Conservation (phyloP, 225 moss, liverwort and hornwort species). For the Sphagnum contortum region DNA sequence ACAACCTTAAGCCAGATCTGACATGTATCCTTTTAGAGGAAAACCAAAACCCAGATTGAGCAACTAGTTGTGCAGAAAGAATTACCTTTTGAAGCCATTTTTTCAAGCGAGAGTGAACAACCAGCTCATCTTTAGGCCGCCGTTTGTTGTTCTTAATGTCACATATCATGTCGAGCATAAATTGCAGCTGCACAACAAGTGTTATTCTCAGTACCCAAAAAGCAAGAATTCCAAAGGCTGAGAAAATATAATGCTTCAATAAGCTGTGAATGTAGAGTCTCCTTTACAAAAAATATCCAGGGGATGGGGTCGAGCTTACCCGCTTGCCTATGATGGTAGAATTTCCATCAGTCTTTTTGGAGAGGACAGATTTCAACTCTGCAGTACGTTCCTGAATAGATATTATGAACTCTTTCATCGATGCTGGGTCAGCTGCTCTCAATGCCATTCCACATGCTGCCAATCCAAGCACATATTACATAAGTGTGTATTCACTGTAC, state of each 20-base stretch:
- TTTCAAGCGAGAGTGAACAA: constrained; percentile 65
- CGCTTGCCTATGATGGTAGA: constrained; percentile 75
- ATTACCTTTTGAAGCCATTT: constrained; percentile 94
- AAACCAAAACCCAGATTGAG: no score
- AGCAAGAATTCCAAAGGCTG: background rate
- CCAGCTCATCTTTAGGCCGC: constrained; percentile 65
- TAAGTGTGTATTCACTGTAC: no score
- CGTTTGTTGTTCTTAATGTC: constrained; percentile 98
- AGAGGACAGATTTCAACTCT: constrained; percentile 58
- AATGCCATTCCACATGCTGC: constrained; percentile 96
- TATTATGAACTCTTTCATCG: constrained; percentile 88
- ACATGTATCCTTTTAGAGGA: no score
- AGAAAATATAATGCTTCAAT: no score
- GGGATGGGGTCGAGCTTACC: constrained; percentile 26
- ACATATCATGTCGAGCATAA: constrained; percentile 98
- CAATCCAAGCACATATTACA: background rate
- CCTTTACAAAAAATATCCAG: no score
- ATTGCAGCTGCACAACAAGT: constrained; percentile 60
- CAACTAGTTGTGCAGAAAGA: background rate
- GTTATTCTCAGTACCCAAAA: background rate
- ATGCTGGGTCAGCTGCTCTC: constrained; percentile 73
- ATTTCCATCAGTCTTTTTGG: constrained; percentile 27
- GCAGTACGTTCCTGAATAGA: constrained; percentile 78
- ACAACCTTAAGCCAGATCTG: no score
- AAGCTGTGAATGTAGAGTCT: no score